Conservation (phyloP, 352 stramenopile genomes). For the Globisporangium paroecandrum region DNA sequence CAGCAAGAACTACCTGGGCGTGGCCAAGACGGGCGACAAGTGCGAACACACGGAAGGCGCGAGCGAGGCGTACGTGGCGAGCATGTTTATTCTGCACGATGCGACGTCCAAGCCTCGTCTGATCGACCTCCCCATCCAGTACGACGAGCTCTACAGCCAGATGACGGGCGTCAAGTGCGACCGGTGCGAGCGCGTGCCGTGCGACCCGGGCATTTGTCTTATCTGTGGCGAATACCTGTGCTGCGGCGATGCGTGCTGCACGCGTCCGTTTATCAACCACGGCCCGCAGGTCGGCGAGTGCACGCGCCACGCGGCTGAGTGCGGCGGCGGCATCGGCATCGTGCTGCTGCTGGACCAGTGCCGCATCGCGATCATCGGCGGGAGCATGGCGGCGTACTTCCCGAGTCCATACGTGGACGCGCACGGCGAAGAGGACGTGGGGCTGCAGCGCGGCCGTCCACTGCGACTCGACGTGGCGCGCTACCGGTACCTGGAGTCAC, state of each 20-base stretch:
- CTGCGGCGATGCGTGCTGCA: slow-evolving; percentile 83
- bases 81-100: slow-evolving; percentile 87
- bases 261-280: slow-evolving; percentile 68
- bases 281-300: slow-evolving; percentile 80
- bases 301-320: slow-evolving; percentile 81
- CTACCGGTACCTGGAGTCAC: slow-evolving; percentile 70
- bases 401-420: slow-evolving; percentile 83
- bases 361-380: slow-evolving; percentile 75
- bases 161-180: slow-evolving; percentile 67
- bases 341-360: slow-evolving; percentile 84
- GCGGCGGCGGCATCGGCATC: slow-evolving; percentile 79
- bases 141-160: slow-evolving; percentile 82
- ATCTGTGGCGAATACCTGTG: slow-evolving; percentile 83
- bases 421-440: slow-evolving; percentile 83
- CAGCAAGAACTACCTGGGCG: slow-evolving; percentile 70
- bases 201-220: slow-evolving; percentile 77
- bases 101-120: slow-evolving; percentile 48
- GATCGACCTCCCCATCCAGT: slow-evolving; percentile 80
- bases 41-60: slow-evolving; percentile 85
- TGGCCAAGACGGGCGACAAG: slow-evolving; percentile 66
- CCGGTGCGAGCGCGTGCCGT: slow-evolving; percentile 61
- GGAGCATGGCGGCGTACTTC: slow-evolving; percentile 85
- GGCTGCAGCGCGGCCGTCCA: slow-evolving; percentile 71
- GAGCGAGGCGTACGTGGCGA: slow-evolving; percentile 83
- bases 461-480: slow-evolving; percentile 72